Percentiles rank a stretch among this genome's conserved stretches.
Evolutionary conservation across 441 rosid species (phyloP).

Genomic region (Melianthus villosus): DNA sequence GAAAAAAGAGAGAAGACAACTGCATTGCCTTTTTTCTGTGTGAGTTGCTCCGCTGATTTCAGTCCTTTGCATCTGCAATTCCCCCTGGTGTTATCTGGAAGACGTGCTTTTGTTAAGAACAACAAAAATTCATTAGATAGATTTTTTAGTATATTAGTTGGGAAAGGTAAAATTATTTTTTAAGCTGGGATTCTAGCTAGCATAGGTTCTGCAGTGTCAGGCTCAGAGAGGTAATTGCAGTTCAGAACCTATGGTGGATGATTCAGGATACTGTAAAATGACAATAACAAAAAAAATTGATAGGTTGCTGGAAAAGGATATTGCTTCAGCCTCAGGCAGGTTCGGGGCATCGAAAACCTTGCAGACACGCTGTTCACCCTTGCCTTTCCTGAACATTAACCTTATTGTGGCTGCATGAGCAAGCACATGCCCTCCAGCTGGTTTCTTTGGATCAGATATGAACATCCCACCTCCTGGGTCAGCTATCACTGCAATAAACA

Average conservation of each 20-base stretch:
- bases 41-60: too few relatives aligned
- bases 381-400: slow-evolving; percentile 79
- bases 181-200: too few relatives aligned
- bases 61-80: slow-evolving; percentile 79
- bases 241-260: too few relatives aligned
- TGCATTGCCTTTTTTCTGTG: too few relatives aligned
- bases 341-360: slow-evolving; percentile 85
- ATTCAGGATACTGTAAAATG: too few relatives aligned
- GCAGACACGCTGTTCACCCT: slow-evolving; percentile 85
- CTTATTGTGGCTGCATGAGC: slow-evolving; percentile 87
- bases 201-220: too few relatives aligned
- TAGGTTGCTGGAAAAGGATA: slow-evolving; percentile 33
- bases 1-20: too few relatives aligned
- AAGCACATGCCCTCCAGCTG: slow-evolving; percentile 89
- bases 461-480: slow-evolving; percentile 92
- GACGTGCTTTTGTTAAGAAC: slow-evolving; percentile 37
- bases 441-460: slow-evolving; percentile 86
- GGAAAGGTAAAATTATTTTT: neutral
- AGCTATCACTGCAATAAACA: slow-evolving; percentile 48
- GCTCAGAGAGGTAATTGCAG: too few relatives aligned
- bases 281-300: neutral
- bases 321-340: slow-evolving; percentile 85
- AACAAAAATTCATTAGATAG: too few relatives aligned
- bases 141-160: too few relatives aligned
- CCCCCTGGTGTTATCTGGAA: slow-evolving; percentile 82